A percentile compares a stretch with the other conserved stretches of the same genome.
Conservation (phyloP, 768 basidiomycete species). For the Mycena vitilis region DNA sequence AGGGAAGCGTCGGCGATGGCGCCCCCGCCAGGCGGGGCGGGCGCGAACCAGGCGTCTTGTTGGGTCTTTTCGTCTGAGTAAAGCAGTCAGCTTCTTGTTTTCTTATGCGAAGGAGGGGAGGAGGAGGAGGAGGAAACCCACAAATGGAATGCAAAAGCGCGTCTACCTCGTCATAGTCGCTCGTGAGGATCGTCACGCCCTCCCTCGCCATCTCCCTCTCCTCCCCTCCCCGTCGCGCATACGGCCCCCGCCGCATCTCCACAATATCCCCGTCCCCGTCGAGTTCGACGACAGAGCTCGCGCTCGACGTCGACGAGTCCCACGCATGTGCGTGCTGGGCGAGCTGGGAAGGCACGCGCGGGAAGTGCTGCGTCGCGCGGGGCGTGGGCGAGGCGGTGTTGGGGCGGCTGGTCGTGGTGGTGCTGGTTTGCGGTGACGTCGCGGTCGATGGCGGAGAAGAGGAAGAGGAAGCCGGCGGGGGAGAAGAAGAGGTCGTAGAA, state of each 20-base stretch:
- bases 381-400: background rate
- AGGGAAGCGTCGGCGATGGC: slow-evolving; percentile 77
- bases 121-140: slow-evolving; percentile 34
- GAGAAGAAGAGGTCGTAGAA: no score
- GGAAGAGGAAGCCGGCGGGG: no score
- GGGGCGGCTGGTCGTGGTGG: no score
- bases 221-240: background rate
- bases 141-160: slow-evolving; percentile 83
- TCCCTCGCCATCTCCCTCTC: background rate
- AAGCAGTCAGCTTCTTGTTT: background rate
- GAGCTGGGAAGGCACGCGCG: slow-evolving; percentile 23
- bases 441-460: no score
- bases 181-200: slow-evolving; percentile 57
- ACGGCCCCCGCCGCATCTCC: background rate
- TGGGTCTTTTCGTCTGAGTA: slow-evolving; percentile 65
- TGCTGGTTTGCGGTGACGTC: no score
- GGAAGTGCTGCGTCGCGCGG: background rate
- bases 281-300: slow-evolving; percentile 1
- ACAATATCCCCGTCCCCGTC: slow-evolving; percentile 1
- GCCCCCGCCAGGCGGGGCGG: slow-evolving; percentile 61
- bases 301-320: slow-evolving; percentile 1
- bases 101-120: background rate
- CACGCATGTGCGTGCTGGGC: slow-evolving; percentile 19
- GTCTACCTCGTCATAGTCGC: slow-evolving; percentile 85
- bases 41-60: slow-evolving; percentile 87